phyloP scores from a whole-genome alignment of 768 basidiomycete genomes.

The Russula virescens region DNA sequence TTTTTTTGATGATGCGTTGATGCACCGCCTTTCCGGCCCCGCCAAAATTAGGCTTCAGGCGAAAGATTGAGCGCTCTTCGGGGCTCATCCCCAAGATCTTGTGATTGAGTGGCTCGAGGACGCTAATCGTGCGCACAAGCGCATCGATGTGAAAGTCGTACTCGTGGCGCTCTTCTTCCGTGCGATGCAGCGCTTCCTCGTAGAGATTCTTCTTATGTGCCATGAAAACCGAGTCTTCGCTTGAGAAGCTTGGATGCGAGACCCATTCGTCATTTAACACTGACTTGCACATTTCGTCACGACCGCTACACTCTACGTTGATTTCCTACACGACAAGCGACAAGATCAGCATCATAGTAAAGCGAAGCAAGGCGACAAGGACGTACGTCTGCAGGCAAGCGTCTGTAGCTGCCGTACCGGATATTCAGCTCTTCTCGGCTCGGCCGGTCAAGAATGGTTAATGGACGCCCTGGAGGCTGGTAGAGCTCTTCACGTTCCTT shows the following conservation, averaged over 20 bases:
- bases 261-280: conserved; percentile 99
- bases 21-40: conserved; percentile 84
- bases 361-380: not conserved
- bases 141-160: conserved; percentile 99
- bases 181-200: conserved; percentile 93
- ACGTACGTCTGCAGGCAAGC: conserved; percentile 72
- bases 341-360: conserved; percentile 1
- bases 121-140: conserved; percentile 80
- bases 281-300: conserved; percentile 93
- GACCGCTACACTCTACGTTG: conserved; percentile 85
- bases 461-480: conserved; percentile 25
- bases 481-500: conserved; percentile 30
- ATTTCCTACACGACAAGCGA: conserved; percentile 56
- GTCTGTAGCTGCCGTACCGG: conserved; percentile 86
- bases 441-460: conserved; percentile 34
- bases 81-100: conserved; percentile 73
- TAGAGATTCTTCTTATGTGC: conserved; percentile 92
- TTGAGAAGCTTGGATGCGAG: conserved; percentile 92
- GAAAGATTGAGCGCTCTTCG: conserved; percentile 77
- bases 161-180: conserved; percentile 97
- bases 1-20: conserved; percentile 92
- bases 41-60: conserved; percentile 83
- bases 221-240: conserved; percentile 88
- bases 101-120: conserved; percentile 87
- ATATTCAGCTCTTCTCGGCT: conserved; percentile 61